Evolutionary conservation across 257 asterid genomes (phyloP).

Genomic region (Vinca minor): DNA sequence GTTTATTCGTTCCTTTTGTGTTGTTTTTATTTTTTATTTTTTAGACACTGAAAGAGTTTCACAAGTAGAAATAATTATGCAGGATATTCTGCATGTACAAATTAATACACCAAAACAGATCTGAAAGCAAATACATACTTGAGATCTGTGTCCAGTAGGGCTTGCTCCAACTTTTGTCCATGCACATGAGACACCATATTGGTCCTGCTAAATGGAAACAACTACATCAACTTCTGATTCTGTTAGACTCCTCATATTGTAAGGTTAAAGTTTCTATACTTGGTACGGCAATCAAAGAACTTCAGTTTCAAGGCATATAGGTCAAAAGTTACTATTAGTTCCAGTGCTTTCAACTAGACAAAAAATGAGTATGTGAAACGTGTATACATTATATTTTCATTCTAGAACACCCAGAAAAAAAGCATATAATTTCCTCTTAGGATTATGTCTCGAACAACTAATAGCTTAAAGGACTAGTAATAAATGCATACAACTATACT

Average conservation of each 20-base stretch:
- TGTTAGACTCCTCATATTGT: not conserved
- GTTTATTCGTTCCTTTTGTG: no score
- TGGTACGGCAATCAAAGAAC: not conserved
- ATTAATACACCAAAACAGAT: not conserved
- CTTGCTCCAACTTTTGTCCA: conserved; percentile 55
- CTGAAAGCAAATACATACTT: conserved; percentile 36
- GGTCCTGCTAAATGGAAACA: conserved; percentile 42
- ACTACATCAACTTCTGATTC: conserved; percentile 2
- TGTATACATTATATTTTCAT: no score
- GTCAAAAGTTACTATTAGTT: not conserved
- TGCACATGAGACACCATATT: conserved; percentile 49
- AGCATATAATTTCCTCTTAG: not conserved
- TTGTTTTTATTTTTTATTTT: no score
- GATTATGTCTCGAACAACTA: not conserved
- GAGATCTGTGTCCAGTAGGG: conserved; percentile 61
- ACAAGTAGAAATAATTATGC: not conserved
- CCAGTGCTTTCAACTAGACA: not conserved
- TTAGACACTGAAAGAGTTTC: no score
- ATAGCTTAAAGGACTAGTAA: not conserved
- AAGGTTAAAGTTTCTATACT: not conserved
- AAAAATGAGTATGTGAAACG: not conserved
- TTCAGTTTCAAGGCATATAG: not conserved
- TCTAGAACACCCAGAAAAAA: no score
- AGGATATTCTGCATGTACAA: not conserved
- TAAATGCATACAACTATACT: not conserved